Evolutionary conservation across 208 protist species (phyloP), one percentile per base, ranked within the genome.

Genomic region (Leishmania tropica): DNA sequence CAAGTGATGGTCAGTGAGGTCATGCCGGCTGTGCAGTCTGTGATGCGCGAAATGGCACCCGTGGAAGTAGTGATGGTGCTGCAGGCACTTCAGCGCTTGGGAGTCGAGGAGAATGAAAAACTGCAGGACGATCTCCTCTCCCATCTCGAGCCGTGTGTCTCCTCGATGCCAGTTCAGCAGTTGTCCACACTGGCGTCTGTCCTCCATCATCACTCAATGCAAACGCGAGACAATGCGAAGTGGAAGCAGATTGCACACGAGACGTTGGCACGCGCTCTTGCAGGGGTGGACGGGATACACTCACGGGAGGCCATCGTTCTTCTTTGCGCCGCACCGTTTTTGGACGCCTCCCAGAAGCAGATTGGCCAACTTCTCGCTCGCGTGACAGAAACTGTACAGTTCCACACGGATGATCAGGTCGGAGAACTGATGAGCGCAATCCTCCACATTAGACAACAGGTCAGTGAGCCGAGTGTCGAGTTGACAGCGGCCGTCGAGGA

Each of bases 21-120:
- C 42, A 78, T 85, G 67, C 88, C 91, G 24, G 78, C 85, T 42
- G 87, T 95, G 74, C 79, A 90, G 54, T 79, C 85, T n/a, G 64
- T 82, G 31, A 85, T 95, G 76, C 77, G 73, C 19, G 87, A 94
- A 35, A 94, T 97, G 90, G 90, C 86, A 51, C 87, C 92, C 31
- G 94, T 97, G 17, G 92, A 97, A 78, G 78, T 96, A 71, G 90
- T 96, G 13, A 97, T 97, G 94, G 83, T 94, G 76, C 80, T 96
- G 45, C 94, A 97, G 80, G 94, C 94, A 28, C 95, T 94, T 78
- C 78, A 87, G 77, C 90, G 94, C 35, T 73, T 79, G 47, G 72
- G 73, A 70, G 83, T 97, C n/a, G 35, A 37, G 19, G 85, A 85
- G 4, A 85, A 86, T 31, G 86, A 62, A 13, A 62, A 79, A 71